phyloP scores from a whole-genome alignment of 768 basidiomycete genomes.

The Suillus paluster region DNA sequence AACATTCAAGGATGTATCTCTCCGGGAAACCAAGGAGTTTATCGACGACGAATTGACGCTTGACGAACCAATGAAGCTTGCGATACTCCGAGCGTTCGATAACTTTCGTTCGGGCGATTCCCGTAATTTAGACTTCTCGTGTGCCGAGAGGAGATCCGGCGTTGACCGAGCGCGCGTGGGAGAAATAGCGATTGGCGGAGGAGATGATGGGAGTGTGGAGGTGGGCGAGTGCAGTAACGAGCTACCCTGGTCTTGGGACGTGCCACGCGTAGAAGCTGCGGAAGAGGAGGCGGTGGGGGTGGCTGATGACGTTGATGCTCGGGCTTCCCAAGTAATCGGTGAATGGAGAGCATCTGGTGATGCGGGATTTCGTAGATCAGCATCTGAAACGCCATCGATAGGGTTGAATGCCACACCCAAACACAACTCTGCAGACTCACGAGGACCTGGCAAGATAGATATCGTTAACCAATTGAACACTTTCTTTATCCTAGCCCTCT shows the following conservation, averaged over 20 bases:
- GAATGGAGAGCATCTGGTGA: constrained; percentile 63
- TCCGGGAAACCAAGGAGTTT: constrained; percentile 17
- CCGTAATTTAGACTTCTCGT: constrained; percentile 41
- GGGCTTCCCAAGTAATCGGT: constrained; percentile 58
- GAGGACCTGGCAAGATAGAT: constrained; percentile 56
- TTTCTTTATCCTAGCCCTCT: constrained; percentile 73
- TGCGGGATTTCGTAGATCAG: constrained; percentile 69
- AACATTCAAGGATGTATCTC: constrained; percentile 20
- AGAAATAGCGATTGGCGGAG: constrained; percentile 46
- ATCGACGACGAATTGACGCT: constrained; percentile 24
- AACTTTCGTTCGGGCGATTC: constrained; percentile 32
- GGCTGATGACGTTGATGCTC: constrained; percentile 49
- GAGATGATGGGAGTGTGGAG: constrained; percentile 40
- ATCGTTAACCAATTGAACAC: constrained; percentile 78
- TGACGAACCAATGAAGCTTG: constrained; percentile 26
- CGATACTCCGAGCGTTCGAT: constrained; percentile 33
- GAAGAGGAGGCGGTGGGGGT: constrained; percentile 57
- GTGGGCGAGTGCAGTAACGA: constrained; percentile 35
- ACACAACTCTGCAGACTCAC: constrained; percentile 26
- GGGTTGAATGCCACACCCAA: constrained; percentile 15
- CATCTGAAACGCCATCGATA: constrained; percentile 31
- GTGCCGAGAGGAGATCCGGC: constrained; percentile 52
- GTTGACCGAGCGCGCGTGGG: constrained; percentile 60
- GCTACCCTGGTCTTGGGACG: constrained; percentile 31
- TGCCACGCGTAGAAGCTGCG: constrained; percentile 36